Conservation (phyloP, 2,329 filamentous ascomycete genomes). For the Volutella citrinella region DNA sequence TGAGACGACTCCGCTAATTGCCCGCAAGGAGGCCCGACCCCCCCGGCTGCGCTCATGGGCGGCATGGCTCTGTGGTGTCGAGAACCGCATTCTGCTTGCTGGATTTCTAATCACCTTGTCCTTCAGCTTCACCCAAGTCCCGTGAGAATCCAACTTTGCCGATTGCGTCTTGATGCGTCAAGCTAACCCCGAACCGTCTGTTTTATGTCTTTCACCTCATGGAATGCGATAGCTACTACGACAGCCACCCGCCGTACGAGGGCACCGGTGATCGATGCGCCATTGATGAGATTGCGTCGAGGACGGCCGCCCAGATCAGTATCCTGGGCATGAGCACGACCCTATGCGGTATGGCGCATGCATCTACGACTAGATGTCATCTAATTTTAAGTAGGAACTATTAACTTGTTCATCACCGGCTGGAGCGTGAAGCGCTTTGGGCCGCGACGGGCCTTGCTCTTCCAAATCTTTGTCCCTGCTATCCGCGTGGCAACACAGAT, state of each 20-base stretch:
- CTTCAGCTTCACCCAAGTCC: constrained; percentile 48
- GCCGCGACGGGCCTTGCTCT: constrained; percentile 58
- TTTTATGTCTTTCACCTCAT: constrained; percentile 69
- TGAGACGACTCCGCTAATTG: too few relatives aligned
- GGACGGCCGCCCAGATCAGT: constrained; percentile 61
- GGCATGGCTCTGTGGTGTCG: too few relatives aligned
- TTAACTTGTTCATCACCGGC: constrained; percentile 59
- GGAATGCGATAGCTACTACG: constrained; percentile 69
- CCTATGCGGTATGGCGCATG: constrained; percentile 50
- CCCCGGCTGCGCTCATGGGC: too few relatives aligned
- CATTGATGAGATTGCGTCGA: constrained; percentile 59
- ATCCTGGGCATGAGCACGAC: constrained; percentile 66
- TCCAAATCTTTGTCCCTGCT: constrained; percentile 63
- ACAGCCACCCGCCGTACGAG: constrained; percentile 48
- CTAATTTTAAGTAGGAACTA: constrained; percentile 9
- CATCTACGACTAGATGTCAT: accelerated
- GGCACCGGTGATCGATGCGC: constrained; percentile 54
- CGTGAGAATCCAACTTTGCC: constrained; percentile 31
- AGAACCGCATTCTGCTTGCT: constrained; percentile 53
- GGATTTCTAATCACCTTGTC: constrained; percentile 57
- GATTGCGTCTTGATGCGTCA: not conserved
- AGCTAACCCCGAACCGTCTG: constrained; percentile 29
- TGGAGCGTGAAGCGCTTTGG: constrained; percentile 66
- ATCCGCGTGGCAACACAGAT: constrained; percentile 62
- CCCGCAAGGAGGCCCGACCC: too few relatives aligned